phyloP scores from a whole-genome alignment of 2,329 filamentous ascomycete species.

The Epichloe amarillans region DNA sequence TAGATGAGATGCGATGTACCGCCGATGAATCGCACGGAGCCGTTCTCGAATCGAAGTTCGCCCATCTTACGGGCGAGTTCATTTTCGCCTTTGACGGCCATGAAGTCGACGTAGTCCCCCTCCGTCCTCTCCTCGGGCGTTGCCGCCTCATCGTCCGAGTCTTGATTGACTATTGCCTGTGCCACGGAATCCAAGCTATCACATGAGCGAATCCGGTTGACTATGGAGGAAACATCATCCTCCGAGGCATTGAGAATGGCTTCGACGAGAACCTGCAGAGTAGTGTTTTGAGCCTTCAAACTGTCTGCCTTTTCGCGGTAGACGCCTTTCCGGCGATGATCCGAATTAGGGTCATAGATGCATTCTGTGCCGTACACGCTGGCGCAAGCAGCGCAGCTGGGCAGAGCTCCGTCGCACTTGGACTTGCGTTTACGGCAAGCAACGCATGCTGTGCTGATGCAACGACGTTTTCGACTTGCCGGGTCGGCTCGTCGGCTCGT shows the following conservation, averaged over 20 bases:
- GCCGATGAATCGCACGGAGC: conserved; percentile 79
- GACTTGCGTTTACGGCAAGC: conserved; percentile 68
- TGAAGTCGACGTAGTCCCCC: conserved; percentile 25
- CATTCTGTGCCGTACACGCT: conserved; percentile 87
- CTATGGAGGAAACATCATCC: conserved; percentile 67
- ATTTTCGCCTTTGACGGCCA: conserved; percentile 47
- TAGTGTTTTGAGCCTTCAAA: conserved; percentile 75
- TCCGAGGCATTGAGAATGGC: conserved; percentile 85
- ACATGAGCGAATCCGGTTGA: conserved; percentile 78
- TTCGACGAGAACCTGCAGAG: conserved; percentile 82
- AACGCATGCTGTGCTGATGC: conserved; percentile 74
- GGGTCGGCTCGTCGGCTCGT: conserved; percentile 34
- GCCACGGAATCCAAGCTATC: conserved; percentile 50
- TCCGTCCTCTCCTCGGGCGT: conserved; percentile 25
- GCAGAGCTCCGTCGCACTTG: conserved; percentile 84
- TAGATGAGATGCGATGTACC: conserved; percentile 91
- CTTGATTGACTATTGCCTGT: conserved; percentile 36
- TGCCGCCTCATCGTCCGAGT: conserved; percentile 10
- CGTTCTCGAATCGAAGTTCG: conserved; percentile 75
- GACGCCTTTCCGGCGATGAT: conserved; percentile 90
- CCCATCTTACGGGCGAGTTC: conserved; percentile 90
- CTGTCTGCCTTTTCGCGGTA: conserved; percentile 89
- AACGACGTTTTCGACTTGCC: conserved; percentile 52
- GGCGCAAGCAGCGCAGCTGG: conserved; percentile 88
- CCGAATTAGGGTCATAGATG: conserved; percentile 90